Evolutionary conservation across 345 rosid genomes (phyloP), one percentile per base, ranked within the genome.

Genomic region (Syzygium oleosum): DNA sequence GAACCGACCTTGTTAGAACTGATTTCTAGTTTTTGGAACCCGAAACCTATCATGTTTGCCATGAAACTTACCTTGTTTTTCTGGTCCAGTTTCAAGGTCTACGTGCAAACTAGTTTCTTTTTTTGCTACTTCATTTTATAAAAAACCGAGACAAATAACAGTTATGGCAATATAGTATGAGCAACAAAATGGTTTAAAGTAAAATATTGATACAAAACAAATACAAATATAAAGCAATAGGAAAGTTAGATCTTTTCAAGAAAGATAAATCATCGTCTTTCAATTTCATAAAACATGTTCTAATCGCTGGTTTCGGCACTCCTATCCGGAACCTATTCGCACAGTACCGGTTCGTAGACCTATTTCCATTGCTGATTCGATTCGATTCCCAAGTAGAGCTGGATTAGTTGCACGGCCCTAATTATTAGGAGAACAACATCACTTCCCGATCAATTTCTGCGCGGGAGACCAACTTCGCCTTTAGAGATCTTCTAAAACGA

Each of bases 11-110:
- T 0, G 2, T 65, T 15, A 2, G 5, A 65, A 31, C 3, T 3
- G 4, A 3, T 65, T 65, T 34, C 3, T 9, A 15, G 0, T 15
- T 15, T 54, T 65, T 22, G 5, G 3, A 21, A 55, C 10, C 0
- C 0, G 22, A 63, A 29, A 2, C 0, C 7, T 15, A 3, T 0
- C 1, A 2, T 61, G 1, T 13, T n/a, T 13, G 9, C 9, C 34
- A 13, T 13, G 9, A 2, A 61, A 61, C 6, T 2, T 27, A 5
- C 6, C 2, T 2, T 0, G 68, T 25, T 59, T 59, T 27, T 58
- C 9, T 1, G 1, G 10, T 22, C 3, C 25, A 1, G 0, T 56
- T 22, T 25, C 25, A 56, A 22, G 10, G 14, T 58, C 0, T 58
- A 23, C n/a, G 1, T 5, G 0, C 3, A 0, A 58, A 58, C 4